Base-by-base conservation (phyloP, 352 stramenopile species). In the Phytophthora nicotianae region DNA sequence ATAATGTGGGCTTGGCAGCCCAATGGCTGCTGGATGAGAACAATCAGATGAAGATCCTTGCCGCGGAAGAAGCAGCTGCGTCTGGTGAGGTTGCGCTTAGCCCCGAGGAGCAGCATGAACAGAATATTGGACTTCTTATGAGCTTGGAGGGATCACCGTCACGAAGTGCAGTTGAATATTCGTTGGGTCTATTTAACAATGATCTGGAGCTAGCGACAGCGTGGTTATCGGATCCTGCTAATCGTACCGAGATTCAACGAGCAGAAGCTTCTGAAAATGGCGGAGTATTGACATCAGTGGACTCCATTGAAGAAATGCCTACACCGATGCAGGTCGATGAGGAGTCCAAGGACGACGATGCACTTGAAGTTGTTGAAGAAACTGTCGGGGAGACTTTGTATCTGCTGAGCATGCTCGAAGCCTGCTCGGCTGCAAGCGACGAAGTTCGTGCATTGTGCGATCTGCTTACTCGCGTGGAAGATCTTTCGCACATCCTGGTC, bases 401-500 rank as follows among this genome's bases (percentile, higher is more conserved):
- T 45, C 79, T 99, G 21, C 72, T 99, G 16, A 99, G 98, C 56
- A 75, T 98, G 45, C 69, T 98, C 5, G 91, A 97, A 50, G 92
- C 72, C 8, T 62, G 88, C 29, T 78, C 83, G 69, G 37, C 50
- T 20, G 57, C 74, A 41, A 75, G 58, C 37, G 37, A 61, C 5
- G 82, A 87, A 47, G 40, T 87, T 24, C 32, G 78, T 26, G 57
- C 80, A 21, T 73, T 99, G 35, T 88, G 88, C 5, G 86, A 96
- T 62, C 68, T 99, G 19, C 80, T 99, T 0, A 90, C 87, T 48
- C 87, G 96, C 7, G 67, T 99, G 1, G 97, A 99, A 60, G 96
- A 99, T 52, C 73, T 99, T 32, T 98, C 95, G 9, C 97, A 99
- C 73, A 89, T 99, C 26, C 67, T 99, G 29, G 88, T 99, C 24